Evolutionary conservation across 352 stramenopile species (phyloP).

Genomic region (Plasmopara muralis): DNA sequence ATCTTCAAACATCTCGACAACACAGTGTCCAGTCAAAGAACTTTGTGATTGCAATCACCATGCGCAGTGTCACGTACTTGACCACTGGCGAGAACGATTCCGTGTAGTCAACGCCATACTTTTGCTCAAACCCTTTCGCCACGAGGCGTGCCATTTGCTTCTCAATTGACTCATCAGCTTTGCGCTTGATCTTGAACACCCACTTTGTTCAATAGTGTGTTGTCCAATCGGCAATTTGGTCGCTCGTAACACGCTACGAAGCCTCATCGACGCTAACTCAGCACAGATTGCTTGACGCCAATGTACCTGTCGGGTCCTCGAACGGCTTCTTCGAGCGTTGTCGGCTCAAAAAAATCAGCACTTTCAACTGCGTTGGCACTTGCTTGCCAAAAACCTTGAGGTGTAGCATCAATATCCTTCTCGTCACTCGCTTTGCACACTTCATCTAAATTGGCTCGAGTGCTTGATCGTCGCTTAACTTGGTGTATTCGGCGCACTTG

Average conservation of each 20-base stretch:
- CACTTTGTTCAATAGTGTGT: slow-evolving; percentile 6
- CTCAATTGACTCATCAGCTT: slow-evolving; percentile 30
- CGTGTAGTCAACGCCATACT: neutral
- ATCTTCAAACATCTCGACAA: too few relatives aligned
- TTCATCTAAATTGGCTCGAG: too few relatives aligned
- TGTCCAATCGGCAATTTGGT: slow-evolving; percentile 5
- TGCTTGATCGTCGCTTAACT: neutral
- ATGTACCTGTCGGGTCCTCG: too few relatives aligned
- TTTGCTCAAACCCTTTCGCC: too few relatives aligned
- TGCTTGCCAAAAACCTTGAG: slow-evolving; percentile 5
- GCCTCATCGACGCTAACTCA: too few relatives aligned
- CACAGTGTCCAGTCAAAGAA: slow-evolving; percentile 1
- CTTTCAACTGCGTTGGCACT: too few relatives aligned
- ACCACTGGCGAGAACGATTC: neutral
- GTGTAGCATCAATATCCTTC: slow-evolving; percentile 13
- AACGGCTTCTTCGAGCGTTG: neutral
- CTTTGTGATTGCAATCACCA: slow-evolving; percentile 1
- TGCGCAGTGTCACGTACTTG: slow-evolving; percentile 1
- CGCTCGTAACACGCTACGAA: neutral
- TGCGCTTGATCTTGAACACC: slow-evolving; percentile 38
- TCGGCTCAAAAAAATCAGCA: too few relatives aligned
- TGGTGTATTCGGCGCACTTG: neutral
- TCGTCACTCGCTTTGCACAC: slow-evolving; percentile 4
- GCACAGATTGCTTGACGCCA: too few relatives aligned
- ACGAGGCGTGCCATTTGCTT: slow-evolving; percentile 1